Evolutionary conservation across 2,329 filamentous ascomycete species (phyloP), one percentile per base, ranked within the genome.

Genomic region (Phoma sp.): DNA sequence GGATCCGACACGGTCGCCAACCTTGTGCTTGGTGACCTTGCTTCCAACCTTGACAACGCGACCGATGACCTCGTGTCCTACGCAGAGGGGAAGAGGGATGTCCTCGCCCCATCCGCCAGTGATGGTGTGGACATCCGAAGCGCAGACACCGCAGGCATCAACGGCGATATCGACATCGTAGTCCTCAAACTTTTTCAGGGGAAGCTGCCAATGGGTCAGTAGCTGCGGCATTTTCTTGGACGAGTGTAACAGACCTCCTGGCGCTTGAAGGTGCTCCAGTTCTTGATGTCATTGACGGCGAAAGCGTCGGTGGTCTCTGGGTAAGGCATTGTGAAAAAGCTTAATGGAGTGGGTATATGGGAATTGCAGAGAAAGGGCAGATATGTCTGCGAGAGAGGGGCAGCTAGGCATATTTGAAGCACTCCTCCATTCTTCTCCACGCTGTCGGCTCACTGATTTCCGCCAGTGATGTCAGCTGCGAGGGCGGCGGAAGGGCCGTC

Each of bases 81-180:
- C 87, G 55, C 85, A 84, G 39, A 89, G 79, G 40, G 86, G 86
- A 30, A 82, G 74, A 48, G 84, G 86, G 36, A 82, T 78, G 60
- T 86, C 83, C 32, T 77, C 79, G 54, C 85, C 86, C 87, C 87
- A 90, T 57, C 87, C 86, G 49, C 80, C 79, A 51, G 68, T 75
- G 64, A 79, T 80, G 60, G 75, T 80, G 71, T 81, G 79, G 27
- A 80, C 68, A 59, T 81, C 79, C 36, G 75, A 78, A 45, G 75
- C 78, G 71, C 80, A 82, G 50, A 82, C 80, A 68, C 74, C 74
- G 59, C 73, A 75, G 18, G 63, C 87, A 62, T 92, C 87, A 67
- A 96, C 88, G 80, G 93, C 89, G 77, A 96, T 85, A 72, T 96
- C 91, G 66, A 96, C 86, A 71, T 96, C 91, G 75, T 90, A 84